Base-by-base conservation (phyloP, 495 filamentous ascomycete species). In the Aspergillus nidulans region DNA sequence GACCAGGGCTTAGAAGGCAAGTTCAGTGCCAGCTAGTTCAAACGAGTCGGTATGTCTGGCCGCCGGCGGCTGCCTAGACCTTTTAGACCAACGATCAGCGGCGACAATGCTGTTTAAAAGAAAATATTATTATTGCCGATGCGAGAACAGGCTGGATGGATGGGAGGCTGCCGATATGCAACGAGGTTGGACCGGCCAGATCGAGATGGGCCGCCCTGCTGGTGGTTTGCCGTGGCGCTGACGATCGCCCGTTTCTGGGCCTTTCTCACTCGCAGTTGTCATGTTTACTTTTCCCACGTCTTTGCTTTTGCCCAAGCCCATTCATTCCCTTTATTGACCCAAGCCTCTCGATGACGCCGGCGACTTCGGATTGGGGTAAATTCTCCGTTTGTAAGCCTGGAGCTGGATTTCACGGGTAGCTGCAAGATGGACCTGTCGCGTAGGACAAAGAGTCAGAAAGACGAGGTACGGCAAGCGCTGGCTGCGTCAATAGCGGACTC, bases 321-420 rank as follows among this genome's bases (percentile, higher is more conserved):
- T 36, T 39, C 24, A 24, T 28, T 43, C 44, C 19, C 24, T 26
- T 36, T 39, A 39, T 43, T 34, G 10, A 36, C 47, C 10, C 19
- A 26, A 26, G 20, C 32, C 32, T 45, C 42, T 46, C 41, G 32
- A 45, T 54, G 42, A 49, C 26, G 16, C 13, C 21, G n/a, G 18
- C 39, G 34, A 63, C 57, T 45, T n/a, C n/a, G 55, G 54, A 46
- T 28, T 52, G 54, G 61, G 61, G 55, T 52, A 10, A 60, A 58
- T 56, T 57, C 60, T 60, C 61, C 57, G 55, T 18, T 12, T n/a
- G 30, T 15, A 49, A 25, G 52, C 25, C 49, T 53, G 25, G n/a
- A 55, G 47, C 28, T 47, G 38, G 18, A 39, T 38, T 49, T 19
- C 46, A 36, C 36, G 40, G 50, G 50, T 49, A 49, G 47, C 34